phyloP scores from a whole-genome alignment of 495 filamentous ascomycete genomes.

The Hypoxylon subgilvum region DNA sequence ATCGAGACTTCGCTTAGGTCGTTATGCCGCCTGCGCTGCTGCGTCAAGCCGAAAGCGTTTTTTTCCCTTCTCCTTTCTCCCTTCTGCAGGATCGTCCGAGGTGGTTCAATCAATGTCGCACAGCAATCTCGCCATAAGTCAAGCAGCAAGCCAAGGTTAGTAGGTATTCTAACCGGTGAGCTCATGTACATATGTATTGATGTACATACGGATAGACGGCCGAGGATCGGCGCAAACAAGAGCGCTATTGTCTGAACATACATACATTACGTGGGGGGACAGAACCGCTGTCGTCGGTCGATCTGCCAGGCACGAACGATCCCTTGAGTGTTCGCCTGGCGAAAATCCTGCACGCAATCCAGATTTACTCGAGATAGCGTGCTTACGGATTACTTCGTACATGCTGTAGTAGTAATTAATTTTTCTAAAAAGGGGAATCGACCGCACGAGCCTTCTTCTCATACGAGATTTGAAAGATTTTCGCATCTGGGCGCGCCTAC shows the following conservation, averaged over 20 bases:
- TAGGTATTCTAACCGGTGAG: constrained; percentile 17
- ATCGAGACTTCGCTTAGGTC: constrained; percentile 12
- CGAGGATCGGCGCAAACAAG: constrained; percentile 15
- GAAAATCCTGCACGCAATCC: constrained; percentile 35
- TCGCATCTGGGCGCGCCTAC: too few species aligned
- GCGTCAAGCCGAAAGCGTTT: constrained; percentile 21
- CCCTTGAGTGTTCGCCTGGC: constrained; percentile 12
- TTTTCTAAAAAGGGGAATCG: constrained; percentile 26
- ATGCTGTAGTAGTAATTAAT: too few species aligned
- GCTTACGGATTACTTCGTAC: too few species aligned
- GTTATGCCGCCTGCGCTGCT: constrained; percentile 13
- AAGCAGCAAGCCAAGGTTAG: constrained; percentile 5
- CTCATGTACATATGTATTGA: not conserved
- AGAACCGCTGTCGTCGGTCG: too few species aligned
- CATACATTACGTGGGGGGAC: constrained; percentile 8
- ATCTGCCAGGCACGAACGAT: constrained; percentile 30
- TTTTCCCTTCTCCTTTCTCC: too few species aligned
- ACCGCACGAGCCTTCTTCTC: constrained; percentile 19
- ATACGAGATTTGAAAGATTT: constrained; percentile 14
- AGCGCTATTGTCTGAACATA: not conserved
- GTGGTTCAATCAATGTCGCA: constrained; percentile 9
- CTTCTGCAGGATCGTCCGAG: constrained; percentile 25
- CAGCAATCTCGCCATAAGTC: constrained; percentile 10
- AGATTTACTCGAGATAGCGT: constrained; percentile 32
- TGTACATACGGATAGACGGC: too few species aligned